phyloP scores from a whole-genome alignment of 208 protist species.

The Herpetomonas samuelpessoai region DNA sequence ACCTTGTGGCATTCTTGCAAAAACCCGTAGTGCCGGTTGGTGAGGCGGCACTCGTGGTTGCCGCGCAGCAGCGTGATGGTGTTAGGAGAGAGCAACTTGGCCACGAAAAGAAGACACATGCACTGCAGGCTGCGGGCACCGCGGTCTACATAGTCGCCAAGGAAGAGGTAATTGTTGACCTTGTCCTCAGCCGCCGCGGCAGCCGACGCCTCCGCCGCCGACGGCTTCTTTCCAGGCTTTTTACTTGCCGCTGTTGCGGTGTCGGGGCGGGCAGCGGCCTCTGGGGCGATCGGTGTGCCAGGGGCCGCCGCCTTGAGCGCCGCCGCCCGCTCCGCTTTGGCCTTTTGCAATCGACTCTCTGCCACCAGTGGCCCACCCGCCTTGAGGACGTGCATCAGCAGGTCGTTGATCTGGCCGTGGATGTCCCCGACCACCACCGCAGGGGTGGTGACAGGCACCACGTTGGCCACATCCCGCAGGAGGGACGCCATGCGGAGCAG shows the following conservation, averaged over 20 bases:
- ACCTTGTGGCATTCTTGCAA: conserved; percentile 97
- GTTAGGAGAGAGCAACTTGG: conserved; percentile 97
- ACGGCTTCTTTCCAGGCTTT: neutral
- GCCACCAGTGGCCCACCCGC: conserved; percentile 57
- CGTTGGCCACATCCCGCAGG: conserved; percentile 92
- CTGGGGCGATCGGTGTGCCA: no score
- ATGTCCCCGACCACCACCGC: conserved; percentile 87
- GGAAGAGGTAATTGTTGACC: conserved; percentile 94
- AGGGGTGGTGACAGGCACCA: conserved; percentile 95
- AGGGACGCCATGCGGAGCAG: conserved; percentile 61
- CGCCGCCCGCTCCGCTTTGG: neutral
- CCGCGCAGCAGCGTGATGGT: conserved; percentile 99
- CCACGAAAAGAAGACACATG: conserved; percentile 91
- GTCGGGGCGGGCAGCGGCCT: no score
- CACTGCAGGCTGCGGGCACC: conserved; percentile 96
- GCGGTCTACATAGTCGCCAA: conserved; percentile 99
- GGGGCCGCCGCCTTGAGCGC: neutral
- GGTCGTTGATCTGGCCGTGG: conserved; percentile 80
- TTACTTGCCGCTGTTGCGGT: neutral
- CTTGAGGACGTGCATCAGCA: conserved; percentile 63
- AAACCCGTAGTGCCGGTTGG: conserved; percentile 99
- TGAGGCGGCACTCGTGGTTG: conserved; percentile 98
- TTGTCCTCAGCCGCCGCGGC: neutral
- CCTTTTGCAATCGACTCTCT: conserved; percentile 14
- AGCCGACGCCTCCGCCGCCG: neutral